Conservation (phyloP, 139 green algal genomes). For the Chlamydomonas sp. region DNA sequence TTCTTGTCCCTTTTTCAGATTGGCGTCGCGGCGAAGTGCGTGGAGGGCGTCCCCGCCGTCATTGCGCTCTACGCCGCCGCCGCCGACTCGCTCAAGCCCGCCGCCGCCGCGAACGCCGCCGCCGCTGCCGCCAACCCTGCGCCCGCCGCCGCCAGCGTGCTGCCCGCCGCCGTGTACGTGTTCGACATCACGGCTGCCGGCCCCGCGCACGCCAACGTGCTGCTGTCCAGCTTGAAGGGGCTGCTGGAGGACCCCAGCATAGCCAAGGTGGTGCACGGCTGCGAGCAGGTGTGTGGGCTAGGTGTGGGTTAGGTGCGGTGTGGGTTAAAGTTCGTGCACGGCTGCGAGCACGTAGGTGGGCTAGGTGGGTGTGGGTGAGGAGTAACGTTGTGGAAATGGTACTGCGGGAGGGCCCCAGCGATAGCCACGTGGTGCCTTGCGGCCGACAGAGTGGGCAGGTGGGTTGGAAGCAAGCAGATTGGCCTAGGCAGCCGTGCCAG, state of each 20-base stretch:
- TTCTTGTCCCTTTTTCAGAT: not conserved
- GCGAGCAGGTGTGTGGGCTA: conserved; percentile 20
- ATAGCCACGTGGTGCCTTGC: no score
- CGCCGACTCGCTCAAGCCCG: conserved; percentile 20
- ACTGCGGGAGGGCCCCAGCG: no score
- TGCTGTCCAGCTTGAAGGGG: conserved; percentile 3
- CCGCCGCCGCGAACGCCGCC: no score
- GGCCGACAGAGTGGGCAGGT: no score
- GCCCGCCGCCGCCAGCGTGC: not conserved
- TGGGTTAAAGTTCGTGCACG: no score
- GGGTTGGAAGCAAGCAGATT: no score
- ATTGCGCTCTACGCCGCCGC: conserved; percentile 14
- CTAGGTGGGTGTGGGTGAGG: no score
- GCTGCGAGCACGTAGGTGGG: no score
- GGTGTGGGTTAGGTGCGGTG: no score
- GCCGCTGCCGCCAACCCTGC: not conserved
- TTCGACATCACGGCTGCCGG: conserved; percentile 7
- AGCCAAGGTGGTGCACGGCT: conserved; percentile 38
- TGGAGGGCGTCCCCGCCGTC: not conserved
- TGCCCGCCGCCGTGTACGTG: conserved; percentile 20
- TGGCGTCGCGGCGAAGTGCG: conserved; percentile 15
- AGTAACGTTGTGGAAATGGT: no score
- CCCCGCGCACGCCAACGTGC: not conserved
- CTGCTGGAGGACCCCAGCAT: conserved; percentile 30
- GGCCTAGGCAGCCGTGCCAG: no score